Percentiles rank a stretch among this genome's conserved stretches.
phyloP scores from a whole-genome alignment of 139 green algal genomes.

The Parachlorella kessleri region DNA sequence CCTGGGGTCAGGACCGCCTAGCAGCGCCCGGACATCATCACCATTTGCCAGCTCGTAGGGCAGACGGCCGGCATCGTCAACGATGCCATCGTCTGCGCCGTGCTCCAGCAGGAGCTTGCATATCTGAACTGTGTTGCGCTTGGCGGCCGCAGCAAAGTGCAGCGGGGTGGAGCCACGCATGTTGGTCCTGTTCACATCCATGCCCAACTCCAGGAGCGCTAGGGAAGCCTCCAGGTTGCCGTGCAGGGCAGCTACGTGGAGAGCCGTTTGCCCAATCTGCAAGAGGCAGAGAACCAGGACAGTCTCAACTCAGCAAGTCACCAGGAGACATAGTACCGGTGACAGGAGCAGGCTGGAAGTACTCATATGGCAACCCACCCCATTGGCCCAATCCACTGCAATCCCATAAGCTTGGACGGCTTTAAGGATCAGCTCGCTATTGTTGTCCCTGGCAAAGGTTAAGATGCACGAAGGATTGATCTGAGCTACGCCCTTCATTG shows the following conservation, averaged over 20 bases:
- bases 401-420: slow-evolving; percentile 23
- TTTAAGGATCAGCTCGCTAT: slow-evolving; percentile 19
- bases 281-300: too few species aligned
- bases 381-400: slow-evolving; percentile 33
- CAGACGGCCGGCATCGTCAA: slow-evolving; percentile 32
- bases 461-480: slow-evolving; percentile 12
- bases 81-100: slow-evolving; percentile 40
- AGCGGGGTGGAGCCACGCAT: slow-evolving; percentile 44
- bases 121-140: slow-evolving; percentile 30
- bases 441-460: slow-evolving; percentile 46
- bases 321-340: too few species aligned
- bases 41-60: slow-evolving; percentile 47
- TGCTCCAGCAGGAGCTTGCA: slow-evolving; percentile 52
- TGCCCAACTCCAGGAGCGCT: slow-evolving; percentile 51
- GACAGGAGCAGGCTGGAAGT: too few species aligned
- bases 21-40: slow-evolving; percentile 54
- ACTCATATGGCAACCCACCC: too few species aligned
- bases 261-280: slow-evolving; percentile 66
- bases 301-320: too few species aligned
- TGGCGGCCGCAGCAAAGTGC: slow-evolving; percentile 69
- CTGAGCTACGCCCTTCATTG: too few species aligned
- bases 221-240: slow-evolving; percentile 37
- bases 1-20: slow-evolving; percentile 66
- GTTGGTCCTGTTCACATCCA: slow-evolving; percentile 40
- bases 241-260: slow-evolving; percentile 56